Base-by-base conservation (phyloP, 352 stramenopile genomes). In the Phytophthora fragariae region DNA sequence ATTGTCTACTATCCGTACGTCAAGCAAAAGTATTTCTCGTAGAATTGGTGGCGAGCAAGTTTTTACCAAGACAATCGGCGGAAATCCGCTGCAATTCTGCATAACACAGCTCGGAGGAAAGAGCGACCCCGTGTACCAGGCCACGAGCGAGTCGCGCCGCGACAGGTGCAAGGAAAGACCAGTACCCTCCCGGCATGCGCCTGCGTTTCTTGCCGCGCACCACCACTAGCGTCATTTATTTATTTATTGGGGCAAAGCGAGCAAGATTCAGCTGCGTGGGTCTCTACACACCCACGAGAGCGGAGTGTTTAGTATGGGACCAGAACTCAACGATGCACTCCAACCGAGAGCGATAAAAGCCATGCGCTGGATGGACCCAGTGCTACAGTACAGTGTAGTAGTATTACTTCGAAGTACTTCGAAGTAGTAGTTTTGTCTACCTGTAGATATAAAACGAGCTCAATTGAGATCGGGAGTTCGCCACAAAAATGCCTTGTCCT, bases 1-100 rank as follows among this genome's bases (percentile, higher is more conserved):
- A 75, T 86, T 31, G 73, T 86, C 33, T 89, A 82, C 50, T 83
- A 88, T 54, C 80, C 82, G 50, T 86, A 88, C 49, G 67, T 82
- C 57, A 87, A 86, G 71, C 70, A 85, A 61, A 69, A 59, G 27
- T 80, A 72, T 15, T 75, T 79, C 44, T 67, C 58, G 35, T 79
- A 67, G 31, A 19, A 27, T 14, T 57, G 24, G 12, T 54, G 55
- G 12, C n/a, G 5, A 17, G 9, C 9, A 57, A 47, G 12, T 65
- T 27, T 27, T 41, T 41, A 41, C 14, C 35, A 15, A 41, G 35
- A 41, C 35, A 41, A 41, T 12, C 35, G 14, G 35, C 35, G 14
- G 35, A 41, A 41, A 41, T 9, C 35, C 8, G 35, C 35, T 41
- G 35, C 35, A 41, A 41, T 14, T 41, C 35, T 12, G 35, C 35